Evolutionary conservation across 108 stramenopile species (phyloP), one percentile per base, ranked within the genome.

Genomic region (Pseudonitzschia multistriata): DNA sequence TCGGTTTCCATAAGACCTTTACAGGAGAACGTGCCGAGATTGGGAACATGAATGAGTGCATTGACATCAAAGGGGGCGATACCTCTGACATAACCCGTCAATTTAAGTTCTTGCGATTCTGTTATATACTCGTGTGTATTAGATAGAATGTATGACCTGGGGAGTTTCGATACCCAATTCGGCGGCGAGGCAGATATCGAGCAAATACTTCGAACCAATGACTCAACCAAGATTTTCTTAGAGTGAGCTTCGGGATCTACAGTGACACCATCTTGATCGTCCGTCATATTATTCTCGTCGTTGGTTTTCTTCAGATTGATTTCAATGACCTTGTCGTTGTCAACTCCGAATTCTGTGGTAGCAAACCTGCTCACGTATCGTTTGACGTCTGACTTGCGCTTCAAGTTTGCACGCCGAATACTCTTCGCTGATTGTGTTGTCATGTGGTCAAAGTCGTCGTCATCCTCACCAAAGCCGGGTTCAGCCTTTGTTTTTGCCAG

Each of bases 1-100:
- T 49, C 15, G 2, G 49, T 52, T 54, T 65, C 66, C 0, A 29
- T 47, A 10, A 42, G 3, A 0, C 63, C 49, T 65, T 85, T 82
- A 63, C 94, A 78, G n/a, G 79, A 70, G 78, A 82, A 97, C n/a
- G 96, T 95, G 0, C 98, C 98, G 24, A 94, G 68, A 70, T 92
- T 89, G 28, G 94, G 82, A 10, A 99, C 74, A 62, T 99, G 97
- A 27, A 96, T 73, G 30, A 96, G 73, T 17, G 82, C 68, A 63
- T 97, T 89, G 55, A 89, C 91, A 66, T 91, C 82, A 55, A 97
- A 82, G 0, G 97, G 96, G 22, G 74, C 76, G 25, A 80, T 70
- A 7, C 98, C 98, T 3, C 97, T 87, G 56, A 99, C 77, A 72
- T 90, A 98, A 27, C 99, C 98, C 6, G 88, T 85, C 29, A 98